phyloP scores from a whole-genome alignment of 768 basidiomycete species.

The Naganishia antarctica region DNA sequence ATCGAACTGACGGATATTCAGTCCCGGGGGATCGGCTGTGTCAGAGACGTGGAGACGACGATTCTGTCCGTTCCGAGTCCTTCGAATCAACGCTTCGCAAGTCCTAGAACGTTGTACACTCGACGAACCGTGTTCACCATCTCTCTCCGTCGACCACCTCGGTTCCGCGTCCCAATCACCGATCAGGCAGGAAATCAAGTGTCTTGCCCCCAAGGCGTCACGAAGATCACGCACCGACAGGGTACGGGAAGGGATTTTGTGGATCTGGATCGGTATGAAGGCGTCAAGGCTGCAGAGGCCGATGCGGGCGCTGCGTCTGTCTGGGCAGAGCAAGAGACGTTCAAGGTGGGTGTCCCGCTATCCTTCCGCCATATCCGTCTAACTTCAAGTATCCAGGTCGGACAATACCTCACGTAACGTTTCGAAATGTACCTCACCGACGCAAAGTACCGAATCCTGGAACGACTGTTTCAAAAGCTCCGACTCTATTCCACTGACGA shows the following conservation, averaged over 20 bases:
- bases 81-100: background rate
- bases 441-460: constrained; percentile 8
- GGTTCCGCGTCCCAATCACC: constrained; percentile 29
- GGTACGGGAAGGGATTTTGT: constrained; percentile 25
- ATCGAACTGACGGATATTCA: constrained; percentile 22
- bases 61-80: background rate
- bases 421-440: constrained; percentile 22
- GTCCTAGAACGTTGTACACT: background rate
- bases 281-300: constrained; percentile 2
- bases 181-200: constrained; percentile 1
- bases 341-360: constrained; percentile 29
- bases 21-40: constrained; percentile 24
- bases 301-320: constrained; percentile 10
- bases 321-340: constrained; percentile 23
- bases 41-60: background rate
- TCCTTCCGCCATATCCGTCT: too few relatives aligned
- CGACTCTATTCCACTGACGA: constrained; percentile 2
- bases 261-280: background rate
- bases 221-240: constrained; percentile 1
- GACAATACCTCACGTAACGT: constrained; percentile 23
- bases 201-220: background rate
- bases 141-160: constrained; percentile 39
- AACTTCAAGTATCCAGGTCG: too few relatives aligned
- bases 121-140: constrained; percentile 37
- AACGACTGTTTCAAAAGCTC: background rate